Evolutionary conservation across 805 yeast genomes (phyloP).

Genomic region (Ogataea zsoltii): DNA sequence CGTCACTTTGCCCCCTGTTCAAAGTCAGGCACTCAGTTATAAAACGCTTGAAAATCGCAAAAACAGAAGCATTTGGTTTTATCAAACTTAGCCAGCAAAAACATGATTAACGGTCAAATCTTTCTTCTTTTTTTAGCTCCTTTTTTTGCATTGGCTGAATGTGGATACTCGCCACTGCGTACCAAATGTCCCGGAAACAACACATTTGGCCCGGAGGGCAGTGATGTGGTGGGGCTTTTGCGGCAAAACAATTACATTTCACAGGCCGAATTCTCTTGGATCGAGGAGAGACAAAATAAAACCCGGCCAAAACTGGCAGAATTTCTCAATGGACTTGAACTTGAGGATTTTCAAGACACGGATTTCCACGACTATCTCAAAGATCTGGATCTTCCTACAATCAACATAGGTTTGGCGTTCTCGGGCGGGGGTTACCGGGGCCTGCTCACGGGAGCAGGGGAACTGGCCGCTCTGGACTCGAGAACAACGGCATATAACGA

Average conservation of each 20-base stretch:
- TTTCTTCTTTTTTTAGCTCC: neutral
- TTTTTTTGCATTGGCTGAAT: neutral
- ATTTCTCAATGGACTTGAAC: constrained; percentile 45
- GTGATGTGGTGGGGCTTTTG: constrained; percentile 16
- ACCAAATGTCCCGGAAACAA: constrained; percentile 46
- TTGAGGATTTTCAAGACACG: constrained; percentile 46
- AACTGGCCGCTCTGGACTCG: constrained; percentile 73
- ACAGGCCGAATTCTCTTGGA: constrained; percentile 52
- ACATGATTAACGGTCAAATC: no score
- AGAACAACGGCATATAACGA: constrained; percentile 46
- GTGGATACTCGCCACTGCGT: constrained; percentile 51
- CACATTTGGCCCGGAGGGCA: constrained; percentile 12
- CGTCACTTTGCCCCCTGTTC: no score
- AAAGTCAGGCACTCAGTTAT: no score
- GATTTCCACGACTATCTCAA: constrained; percentile 39
- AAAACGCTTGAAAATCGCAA: no score
- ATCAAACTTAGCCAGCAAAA: no score
- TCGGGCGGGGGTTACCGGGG: constrained; percentile 91
- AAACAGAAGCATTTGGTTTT: no score
- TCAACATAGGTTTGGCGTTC: constrained; percentile 57
- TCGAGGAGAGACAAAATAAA: constrained; percentile 43
- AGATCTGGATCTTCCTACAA: constrained; percentile 33
- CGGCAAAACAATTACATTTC: constrained; percentile 51
- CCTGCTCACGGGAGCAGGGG: constrained; percentile 81
- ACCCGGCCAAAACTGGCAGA: constrained; percentile 43